These are phyloP conservation scores for Zalerion maritima DNA, from an alignment of 495 filamentous ascomycete genomes.

Conservation along the genomic window DNA sequence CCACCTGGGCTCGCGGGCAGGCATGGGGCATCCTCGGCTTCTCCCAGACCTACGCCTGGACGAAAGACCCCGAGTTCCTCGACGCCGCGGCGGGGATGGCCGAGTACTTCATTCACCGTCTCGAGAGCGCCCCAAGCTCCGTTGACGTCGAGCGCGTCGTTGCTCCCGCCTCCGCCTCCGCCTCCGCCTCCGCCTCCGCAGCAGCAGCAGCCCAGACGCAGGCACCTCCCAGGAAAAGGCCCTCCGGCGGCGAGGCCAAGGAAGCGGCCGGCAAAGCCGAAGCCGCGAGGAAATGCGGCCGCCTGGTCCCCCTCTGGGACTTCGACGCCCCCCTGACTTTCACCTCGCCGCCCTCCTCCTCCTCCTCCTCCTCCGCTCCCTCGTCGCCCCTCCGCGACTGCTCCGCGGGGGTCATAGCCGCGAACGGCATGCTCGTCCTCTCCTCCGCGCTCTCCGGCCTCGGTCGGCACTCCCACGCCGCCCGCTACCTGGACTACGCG, in stretches of 20 bases:
- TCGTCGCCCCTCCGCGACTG: slow-evolving; percentile 17
- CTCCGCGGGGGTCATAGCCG: slow-evolving; percentile 24
- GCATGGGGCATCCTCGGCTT: slow-evolving; percentile 34
- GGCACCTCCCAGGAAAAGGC: no score
- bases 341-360: slow-evolving; percentile 12
- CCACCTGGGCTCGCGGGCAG: slow-evolving; percentile 31
- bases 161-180: no score
- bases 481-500: slow-evolving; percentile 17
- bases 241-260: no score
- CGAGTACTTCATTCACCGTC: slow-evolving; percentile 22
- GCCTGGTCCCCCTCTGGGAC: slow-evolving; percentile 18
- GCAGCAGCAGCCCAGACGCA: no score
- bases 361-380: slow-evolving; percentile 19
- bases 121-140: slow-evolving; percentile 3
- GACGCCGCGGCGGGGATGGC: slow-evolving; percentile 16
- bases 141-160: slow-evolving; percentile 1
- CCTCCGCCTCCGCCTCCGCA: no score
- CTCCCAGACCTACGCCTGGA: slow-evolving; percentile 29
- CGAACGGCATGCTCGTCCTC: slow-evolving; percentile 26
- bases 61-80: slow-evolving; percentile 22
- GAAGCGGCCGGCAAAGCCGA: background rate
- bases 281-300: slow-evolving; percentile 1
- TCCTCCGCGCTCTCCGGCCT: slow-evolving; percentile 13
- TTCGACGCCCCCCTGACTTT: slow-evolving; percentile 23
- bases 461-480: slow-evolving; percentile 3